phyloP scores from a whole-genome alignment of 192 early-diverging fungal species.

The Chytriomyces confervae region DNA sequence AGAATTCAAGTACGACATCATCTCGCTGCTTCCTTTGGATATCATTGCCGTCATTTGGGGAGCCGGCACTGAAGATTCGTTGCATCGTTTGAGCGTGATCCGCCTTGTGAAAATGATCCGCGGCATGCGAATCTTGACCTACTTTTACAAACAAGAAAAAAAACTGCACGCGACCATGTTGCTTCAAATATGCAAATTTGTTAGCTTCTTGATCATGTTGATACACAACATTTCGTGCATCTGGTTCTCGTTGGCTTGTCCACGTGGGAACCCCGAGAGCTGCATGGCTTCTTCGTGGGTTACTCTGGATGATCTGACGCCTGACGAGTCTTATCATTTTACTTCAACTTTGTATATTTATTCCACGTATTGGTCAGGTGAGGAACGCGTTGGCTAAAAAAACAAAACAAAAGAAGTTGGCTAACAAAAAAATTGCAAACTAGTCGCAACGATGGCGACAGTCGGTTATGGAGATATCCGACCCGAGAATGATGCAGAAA shows the following conservation, averaged over 20 bases:
- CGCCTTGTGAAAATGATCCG: conserved; percentile 52
- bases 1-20: conserved; percentile 53
- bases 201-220: conserved; percentile 41
- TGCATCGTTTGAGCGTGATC: conserved; percentile 36
- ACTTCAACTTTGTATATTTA: not conserved
- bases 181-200: conserved; percentile 54
- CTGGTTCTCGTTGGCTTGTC: conserved; percentile 53
- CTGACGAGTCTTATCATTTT: not conserved
- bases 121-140: conserved; percentile 39
- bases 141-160: conserved; percentile 48
- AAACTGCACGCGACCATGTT: conserved; percentile 54
- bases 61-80: conserved; percentile 16
- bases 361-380: conserved; percentile 54
- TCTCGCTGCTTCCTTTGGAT: conserved; percentile 43
- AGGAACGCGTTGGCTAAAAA: not conserved
- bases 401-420: not conserved
- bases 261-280: conserved; percentile 6
- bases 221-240: conserved; percentile 48
- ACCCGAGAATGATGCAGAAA: conserved; percentile 46
- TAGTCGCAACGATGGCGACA: conserved; percentile 57
- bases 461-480: conserved; percentile 55
- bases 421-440: conserved; percentile 14
- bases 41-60: conserved; percentile 44
- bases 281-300: conserved; percentile 17
- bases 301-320: not conserved